These are phyloP conservation scores for Sanghuangporus weigelae DNA, from an alignment of 1,284 basidiomycete species.

Conservation along the genomic window DNA sequence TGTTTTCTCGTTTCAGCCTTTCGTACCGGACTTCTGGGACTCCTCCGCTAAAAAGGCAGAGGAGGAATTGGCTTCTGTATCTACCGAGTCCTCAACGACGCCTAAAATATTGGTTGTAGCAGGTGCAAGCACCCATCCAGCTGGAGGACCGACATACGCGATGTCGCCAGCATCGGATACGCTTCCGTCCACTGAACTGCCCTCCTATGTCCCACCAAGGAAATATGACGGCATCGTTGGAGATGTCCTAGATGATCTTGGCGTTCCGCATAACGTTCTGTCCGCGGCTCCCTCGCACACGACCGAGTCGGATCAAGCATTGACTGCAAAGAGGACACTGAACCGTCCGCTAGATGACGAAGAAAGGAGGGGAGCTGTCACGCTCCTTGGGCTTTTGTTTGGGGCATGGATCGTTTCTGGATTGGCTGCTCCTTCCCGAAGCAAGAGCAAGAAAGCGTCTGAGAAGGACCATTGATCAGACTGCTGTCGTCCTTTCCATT, in stretches of 20 bases:
- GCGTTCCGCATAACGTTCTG: constrained; percentile 11
- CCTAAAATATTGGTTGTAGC: constrained; percentile 74
- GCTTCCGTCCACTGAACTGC: constrained; percentile 3
- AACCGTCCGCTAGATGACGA: constrained; percentile 9
- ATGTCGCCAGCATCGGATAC: constrained; percentile 30
- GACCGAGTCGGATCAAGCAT: background rate
- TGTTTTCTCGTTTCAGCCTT: constrained; percentile 44
- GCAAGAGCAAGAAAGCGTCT: background rate
- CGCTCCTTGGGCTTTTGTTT: constrained; percentile 10
- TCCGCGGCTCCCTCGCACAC: background rate
- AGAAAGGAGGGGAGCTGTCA: constrained; percentile 7
- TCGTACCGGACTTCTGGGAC: constrained; percentile 68
- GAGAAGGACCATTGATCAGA: background rate
- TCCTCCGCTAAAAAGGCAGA: constrained; percentile 40
- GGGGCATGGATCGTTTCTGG: constrained; percentile 11
- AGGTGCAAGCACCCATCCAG: constrained; percentile 56
- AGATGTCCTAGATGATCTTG: constrained; percentile 16
- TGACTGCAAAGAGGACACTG: background rate
- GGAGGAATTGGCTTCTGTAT: constrained; percentile 21
- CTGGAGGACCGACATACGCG: constrained; percentile 61
- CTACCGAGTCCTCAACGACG: constrained; percentile 26
- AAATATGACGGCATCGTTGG: constrained; percentile 6
- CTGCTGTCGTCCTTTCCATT: background rate
- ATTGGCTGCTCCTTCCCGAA: constrained; percentile 5
- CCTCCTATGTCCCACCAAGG: background rate